A percentile compares a stretch with the other conserved stretches of the same genome.
Conservation (phyloP, 305 asterid genomes). For the Fraxinus xanthoxyloides region DNA sequence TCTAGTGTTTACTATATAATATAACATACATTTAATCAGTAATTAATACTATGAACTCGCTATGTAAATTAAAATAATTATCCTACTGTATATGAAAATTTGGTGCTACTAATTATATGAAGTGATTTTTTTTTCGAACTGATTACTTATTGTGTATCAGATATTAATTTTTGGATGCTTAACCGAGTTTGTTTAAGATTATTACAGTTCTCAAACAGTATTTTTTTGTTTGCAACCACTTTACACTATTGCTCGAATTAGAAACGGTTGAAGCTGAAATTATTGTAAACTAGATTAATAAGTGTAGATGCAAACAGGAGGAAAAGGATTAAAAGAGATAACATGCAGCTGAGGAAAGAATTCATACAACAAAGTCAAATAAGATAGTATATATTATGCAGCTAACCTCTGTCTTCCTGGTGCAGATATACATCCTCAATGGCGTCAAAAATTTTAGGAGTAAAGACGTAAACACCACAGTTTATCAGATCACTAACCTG, state of each 20-base stretch:
- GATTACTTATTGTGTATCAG: not conserved
- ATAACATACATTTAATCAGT: not conserved
- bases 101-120: not conserved
- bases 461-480: slow-evolving; percentile 75
- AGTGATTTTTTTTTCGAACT: not conserved
- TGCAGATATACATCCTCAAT: slow-evolving; percentile 51
- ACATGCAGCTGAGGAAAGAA: not conserved
- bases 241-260: not conserved
- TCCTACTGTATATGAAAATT: not conserved
- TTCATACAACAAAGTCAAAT: not conserved
- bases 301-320: not conserved
- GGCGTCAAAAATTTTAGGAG: slow-evolving; percentile 58
- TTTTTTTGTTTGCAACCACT: not conserved
- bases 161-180: not conserved
- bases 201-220: not conserved
- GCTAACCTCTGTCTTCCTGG: slow-evolving; percentile 58
- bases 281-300: not conserved
- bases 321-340: not conserved
- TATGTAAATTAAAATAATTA: not conserved
- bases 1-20: not conserved
- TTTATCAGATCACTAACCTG: slow-evolving; percentile 83
- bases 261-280: not conserved
- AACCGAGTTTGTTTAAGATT: not conserved
- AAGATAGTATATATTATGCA: not conserved
- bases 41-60: not conserved